Conservation (phyloP, 768 basidiomycete genomes). For the Kwoniella bestiolae region DNA sequence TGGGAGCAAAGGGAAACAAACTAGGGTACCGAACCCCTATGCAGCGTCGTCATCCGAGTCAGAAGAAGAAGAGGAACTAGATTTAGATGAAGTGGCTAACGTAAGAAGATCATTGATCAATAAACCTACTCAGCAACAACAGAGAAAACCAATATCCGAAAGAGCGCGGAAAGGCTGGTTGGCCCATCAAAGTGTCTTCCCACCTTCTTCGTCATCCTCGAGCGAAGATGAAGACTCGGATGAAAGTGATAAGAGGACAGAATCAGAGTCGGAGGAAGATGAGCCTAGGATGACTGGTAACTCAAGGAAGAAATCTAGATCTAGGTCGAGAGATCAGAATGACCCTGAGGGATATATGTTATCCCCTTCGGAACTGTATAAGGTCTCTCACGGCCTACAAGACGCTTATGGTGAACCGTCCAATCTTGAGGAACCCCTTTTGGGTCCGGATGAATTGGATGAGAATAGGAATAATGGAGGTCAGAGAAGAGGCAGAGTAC, state of each 20-base stretch:
- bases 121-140: neutral
- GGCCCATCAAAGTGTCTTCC: slow-evolving; percentile 56
- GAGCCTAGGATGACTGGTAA: slow-evolving; percentile 35
- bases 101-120: slow-evolving; percentile 32
- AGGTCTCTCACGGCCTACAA: slow-evolving; percentile 13
- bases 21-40: slow-evolving; percentile 44
- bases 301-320: slow-evolving; percentile 26
- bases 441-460: slow-evolving; percentile 46
- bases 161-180: slow-evolving; percentile 52
- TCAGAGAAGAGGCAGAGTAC: slow-evolving; percentile 27
- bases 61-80: slow-evolving; percentile 31
- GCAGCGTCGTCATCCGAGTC: slow-evolving; percentile 35
- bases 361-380: slow-evolving; percentile 37
- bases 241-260: slow-evolving; percentile 43
- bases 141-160: slow-evolving; percentile 20
- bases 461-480: slow-evolving; percentile 7
- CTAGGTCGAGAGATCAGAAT: slow-evolving; percentile 22
- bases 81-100: slow-evolving; percentile 42
- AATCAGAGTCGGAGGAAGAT: slow-evolving; percentile 34
- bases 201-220: slow-evolving; percentile 45
- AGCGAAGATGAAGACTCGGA: slow-evolving; percentile 18
- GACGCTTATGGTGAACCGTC: neutral
- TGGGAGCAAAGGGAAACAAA: slow-evolving; percentile 14
- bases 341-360: slow-evolving; percentile 36
- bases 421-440: slow-evolving; percentile 45